Conservation (phyloP, 83 land plant species). For the Picea abies region DNA sequence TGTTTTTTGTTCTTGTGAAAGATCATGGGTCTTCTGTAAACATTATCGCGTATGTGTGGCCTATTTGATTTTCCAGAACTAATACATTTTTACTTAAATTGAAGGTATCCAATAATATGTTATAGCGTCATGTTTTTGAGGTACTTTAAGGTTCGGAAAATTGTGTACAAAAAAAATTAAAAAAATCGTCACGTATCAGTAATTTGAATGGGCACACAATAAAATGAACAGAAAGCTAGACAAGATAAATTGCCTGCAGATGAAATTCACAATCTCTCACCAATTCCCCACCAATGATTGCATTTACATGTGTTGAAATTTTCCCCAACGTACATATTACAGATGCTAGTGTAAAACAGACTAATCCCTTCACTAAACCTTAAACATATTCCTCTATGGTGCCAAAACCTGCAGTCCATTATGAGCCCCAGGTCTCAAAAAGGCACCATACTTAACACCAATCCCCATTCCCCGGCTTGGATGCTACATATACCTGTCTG, state of each 20-base stretch:
- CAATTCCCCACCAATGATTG: conserved; percentile 16
- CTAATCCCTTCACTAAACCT: background rate
- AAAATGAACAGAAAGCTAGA: conserved; percentile 1
- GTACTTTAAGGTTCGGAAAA: background rate
- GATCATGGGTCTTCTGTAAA: background rate
- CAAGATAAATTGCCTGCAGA: conserved; percentile 6
- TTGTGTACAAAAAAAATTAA: background rate
- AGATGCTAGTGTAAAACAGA: conserved; percentile 1
- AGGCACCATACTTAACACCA: conserved; percentile 13
- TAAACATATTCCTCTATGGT: conserved; percentile 14
- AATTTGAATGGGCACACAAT: background rate
- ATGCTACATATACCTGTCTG: conserved; percentile 8
- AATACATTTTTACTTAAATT: background rate
- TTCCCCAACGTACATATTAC: conserved; percentile 4
- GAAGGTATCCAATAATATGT: background rate
- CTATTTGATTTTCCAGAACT: background rate
- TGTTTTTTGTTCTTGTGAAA: background rate
- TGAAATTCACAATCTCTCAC: conserved; percentile 6
- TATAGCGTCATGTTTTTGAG: background rate
- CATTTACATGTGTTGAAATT: conserved; percentile 17
- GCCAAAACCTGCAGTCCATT: background rate
- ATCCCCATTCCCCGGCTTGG: conserved; percentile 15
- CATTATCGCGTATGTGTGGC: background rate
- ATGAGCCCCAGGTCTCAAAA: background rate
- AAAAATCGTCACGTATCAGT: background rate